Conservation (phyloP, 768 basidiomycete species). For the Tremella yokohamensis region DNA sequence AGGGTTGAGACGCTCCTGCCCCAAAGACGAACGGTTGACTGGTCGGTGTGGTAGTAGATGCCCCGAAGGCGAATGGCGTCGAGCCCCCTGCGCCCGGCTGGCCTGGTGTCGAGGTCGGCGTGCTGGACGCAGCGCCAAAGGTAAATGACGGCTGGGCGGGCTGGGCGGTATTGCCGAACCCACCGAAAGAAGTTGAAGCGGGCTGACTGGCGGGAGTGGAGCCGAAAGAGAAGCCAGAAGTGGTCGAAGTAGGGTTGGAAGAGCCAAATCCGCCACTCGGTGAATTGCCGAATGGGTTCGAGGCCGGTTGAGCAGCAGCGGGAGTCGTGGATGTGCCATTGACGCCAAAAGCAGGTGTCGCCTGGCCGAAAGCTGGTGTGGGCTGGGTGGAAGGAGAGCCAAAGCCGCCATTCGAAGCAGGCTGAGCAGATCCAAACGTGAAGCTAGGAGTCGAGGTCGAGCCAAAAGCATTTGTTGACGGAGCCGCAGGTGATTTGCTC, state of each 20-base stretch:
- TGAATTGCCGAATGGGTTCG: slow-evolving; percentile 7
- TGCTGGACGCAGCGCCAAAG: slow-evolving; percentile 11
- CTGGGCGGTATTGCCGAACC: slow-evolving; percentile 2
- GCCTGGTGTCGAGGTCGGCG: neutral
- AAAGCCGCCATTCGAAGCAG: slow-evolving; percentile 5
- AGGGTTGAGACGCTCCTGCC: neutral
- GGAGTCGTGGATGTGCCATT: slow-evolving; percentile 2
- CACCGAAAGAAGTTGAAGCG: slow-evolving; percentile 4
- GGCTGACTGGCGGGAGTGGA: slow-evolving; percentile 6
- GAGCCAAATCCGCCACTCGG: slow-evolving; percentile 1
- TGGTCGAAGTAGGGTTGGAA: neutral
- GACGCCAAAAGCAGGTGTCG: slow-evolving; percentile 7
- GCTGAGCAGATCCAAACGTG: slow-evolving; percentile 1
- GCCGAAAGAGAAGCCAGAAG: too few relatives aligned
- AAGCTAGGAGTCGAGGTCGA: neutral
- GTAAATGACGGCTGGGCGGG: slow-evolving; percentile 5
- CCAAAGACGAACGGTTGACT: slow-evolving; percentile 16
- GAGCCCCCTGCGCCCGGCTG: too few relatives aligned
- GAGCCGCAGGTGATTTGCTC: neutral
- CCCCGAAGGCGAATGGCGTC: slow-evolving; percentile 5
- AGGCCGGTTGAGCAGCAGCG: slow-evolving; percentile 1
- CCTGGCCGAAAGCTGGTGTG: slow-evolving; percentile 5
- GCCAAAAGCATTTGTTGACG: too few relatives aligned
- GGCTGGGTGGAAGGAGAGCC: neutral
- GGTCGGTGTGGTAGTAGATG: neutral